These are phyloP conservation scores for Paramecium pentaurelia DNA, from an alignment of 73 alveolate genomes.

Conservation along the genomic window DNA sequence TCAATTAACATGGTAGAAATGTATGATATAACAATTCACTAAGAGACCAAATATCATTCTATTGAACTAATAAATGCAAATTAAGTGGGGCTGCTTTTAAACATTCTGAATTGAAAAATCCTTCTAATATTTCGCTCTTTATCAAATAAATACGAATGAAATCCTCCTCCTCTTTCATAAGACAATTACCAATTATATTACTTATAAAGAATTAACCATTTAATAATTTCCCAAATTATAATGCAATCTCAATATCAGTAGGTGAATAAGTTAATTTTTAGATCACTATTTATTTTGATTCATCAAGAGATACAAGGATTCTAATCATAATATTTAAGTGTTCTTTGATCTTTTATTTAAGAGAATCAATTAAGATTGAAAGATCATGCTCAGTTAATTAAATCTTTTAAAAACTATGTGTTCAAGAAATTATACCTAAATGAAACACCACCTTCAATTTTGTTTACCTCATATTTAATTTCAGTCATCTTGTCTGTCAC, in stretches of 20 bases:
- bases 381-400: not conserved
- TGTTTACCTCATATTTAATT: not conserved
- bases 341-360: not conserved
- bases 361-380: not conserved
- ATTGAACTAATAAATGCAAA: not conserved
- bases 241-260: not conserved
- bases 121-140: not conserved
- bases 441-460: not conserved
- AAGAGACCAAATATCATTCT: not conserved
- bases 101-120: not conserved
- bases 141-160: not conserved
- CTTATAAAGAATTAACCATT: not conserved
- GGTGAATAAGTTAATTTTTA: not conserved
- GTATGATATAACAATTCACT: not conserved
- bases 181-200: not conserved
- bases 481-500: not conserved
- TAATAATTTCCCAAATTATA: not conserved
- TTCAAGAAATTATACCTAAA: not conserved
- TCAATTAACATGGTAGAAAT: not conserved
- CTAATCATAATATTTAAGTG: not conserved
- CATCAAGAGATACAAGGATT: not conserved
- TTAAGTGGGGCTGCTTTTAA: not conserved
- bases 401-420: not conserved
- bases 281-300: not conserved
- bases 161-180: not conserved